Percentiles rank a stretch among this genome's conserved stretches.
Evolutionary conservation across 495 filamentous ascomycete genomes (phyloP).

Genomic region (Viridothelium virens): DNA sequence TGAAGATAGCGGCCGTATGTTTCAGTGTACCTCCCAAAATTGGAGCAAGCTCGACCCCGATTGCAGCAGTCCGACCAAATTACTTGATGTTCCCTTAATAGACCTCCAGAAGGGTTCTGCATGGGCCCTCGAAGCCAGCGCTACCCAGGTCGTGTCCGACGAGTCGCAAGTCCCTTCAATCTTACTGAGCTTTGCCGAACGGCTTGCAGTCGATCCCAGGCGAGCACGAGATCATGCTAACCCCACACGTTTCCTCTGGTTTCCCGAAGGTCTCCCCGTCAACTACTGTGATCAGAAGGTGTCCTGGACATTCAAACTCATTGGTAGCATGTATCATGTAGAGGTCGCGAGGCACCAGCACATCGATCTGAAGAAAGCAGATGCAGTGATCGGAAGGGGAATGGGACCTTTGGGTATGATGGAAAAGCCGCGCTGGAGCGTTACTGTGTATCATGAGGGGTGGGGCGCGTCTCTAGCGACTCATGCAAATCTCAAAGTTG

Average conservation of each 20-base stretch:
- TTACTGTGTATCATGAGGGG: conserved; percentile 18
- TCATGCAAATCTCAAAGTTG: conserved; percentile 22
- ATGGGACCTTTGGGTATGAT: background rate
- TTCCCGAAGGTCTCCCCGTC: background rate
- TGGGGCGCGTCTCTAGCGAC: conserved; percentile 21
- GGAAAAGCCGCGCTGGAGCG: conserved; percentile 26
- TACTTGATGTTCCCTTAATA: conserved; percentile 20
- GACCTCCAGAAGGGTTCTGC: conserved; percentile 22
- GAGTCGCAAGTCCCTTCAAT: conserved; percentile 16
- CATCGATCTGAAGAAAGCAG: conserved; percentile 5
- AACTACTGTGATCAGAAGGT: conserved; percentile 18
- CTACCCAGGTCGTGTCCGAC: conserved; percentile 19
- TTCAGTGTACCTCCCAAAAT: conserved; percentile 18
- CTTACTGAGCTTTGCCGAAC: conserved; percentile 14
- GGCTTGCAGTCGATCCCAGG: background rate
- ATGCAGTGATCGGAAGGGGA: background rate
- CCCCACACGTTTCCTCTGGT: background rate
- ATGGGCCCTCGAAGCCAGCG: conserved; percentile 23
- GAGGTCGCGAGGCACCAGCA: conserved; percentile 23
- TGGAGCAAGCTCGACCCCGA: conserved; percentile 26
- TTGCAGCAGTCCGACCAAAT: background rate
- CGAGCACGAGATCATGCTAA: background rate
- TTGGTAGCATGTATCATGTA: conserved; percentile 18
- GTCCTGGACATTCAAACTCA: conserved; percentile 18
- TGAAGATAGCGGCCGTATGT: conserved; percentile 14